Evolutionary conservation across 1,139 yeast species (phyloP).

Genomic region (Hemisphaericaspora xylofermentans): DNA sequence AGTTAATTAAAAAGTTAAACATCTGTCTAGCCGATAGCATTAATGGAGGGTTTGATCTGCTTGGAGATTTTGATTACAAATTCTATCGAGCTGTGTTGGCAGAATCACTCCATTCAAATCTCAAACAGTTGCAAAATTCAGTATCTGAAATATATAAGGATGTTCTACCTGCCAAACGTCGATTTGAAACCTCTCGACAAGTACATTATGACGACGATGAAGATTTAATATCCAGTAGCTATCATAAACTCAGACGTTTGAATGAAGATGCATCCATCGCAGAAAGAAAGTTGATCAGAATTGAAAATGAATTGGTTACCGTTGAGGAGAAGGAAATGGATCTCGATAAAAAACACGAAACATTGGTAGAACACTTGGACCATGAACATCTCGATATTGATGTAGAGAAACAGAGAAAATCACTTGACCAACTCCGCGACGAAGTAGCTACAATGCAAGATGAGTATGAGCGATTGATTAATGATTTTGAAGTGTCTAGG

Average conservation of each 20-base stretch:
- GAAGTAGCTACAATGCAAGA: constrained; percentile 26
- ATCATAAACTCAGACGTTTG: constrained; percentile 44
- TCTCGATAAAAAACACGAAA: constrained; percentile 18
- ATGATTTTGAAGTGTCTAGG: constrained; percentile 44
- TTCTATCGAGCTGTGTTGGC: constrained; percentile 37
- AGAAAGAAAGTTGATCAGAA: constrained; percentile 47
- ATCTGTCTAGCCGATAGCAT: constrained; percentile 12
- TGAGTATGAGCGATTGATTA: constrained; percentile 27
- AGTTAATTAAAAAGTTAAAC: constrained; percentile 24
- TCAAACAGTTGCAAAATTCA: constrained; percentile 30
- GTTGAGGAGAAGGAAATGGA: constrained; percentile 19
- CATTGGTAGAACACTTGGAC: constrained; percentile 15
- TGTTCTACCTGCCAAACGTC: constrained; percentile 32
- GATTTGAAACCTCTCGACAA: constrained; percentile 51
- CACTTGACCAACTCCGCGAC: constrained; percentile 29
- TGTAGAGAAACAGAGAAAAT: constrained; percentile 25
- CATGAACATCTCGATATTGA: constrained; percentile 7
- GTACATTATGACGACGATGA: constrained; percentile 49
- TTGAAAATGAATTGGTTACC: constrained; percentile 32
- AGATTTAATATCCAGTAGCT: constrained; percentile 46
- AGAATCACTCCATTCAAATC: constrained; percentile 36
- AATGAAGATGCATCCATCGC: constrained; percentile 50
- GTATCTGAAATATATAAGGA: constrained; percentile 24
- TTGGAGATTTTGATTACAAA: constrained; percentile 35
- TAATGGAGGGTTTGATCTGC: constrained; percentile 13